phyloP scores from a whole-genome alignment of 2,329 filamentous ascomycete genomes.

The Nannizziopsis arthrosporioides region DNA sequence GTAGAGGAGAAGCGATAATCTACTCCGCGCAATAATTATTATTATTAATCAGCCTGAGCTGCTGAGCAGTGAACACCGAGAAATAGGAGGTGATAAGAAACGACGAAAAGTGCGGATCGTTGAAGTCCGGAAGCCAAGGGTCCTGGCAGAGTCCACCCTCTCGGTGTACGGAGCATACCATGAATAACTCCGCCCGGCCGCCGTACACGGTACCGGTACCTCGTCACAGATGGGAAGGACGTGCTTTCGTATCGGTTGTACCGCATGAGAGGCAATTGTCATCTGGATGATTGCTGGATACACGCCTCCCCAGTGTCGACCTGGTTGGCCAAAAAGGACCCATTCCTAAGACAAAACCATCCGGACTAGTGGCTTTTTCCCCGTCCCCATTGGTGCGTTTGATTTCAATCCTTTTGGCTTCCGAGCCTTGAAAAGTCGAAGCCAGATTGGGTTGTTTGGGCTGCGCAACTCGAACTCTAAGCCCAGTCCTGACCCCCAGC shows the following conservation, averaged over 20 bases:
- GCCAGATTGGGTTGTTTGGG: slow-evolving; percentile 12
- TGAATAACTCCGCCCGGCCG: slow-evolving; percentile 5
- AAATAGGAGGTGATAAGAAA: background rate
- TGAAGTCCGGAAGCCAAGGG: background rate
- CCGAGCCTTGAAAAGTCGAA: slow-evolving; percentile 7
- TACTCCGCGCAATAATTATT: no score
- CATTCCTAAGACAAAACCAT: slow-evolving; percentile 3
- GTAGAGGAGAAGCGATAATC: no score
- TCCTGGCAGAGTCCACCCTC: slow-evolving; percentile 5
- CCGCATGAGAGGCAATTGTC: slow-evolving; percentile 8
- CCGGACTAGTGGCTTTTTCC: slow-evolving; percentile 3
- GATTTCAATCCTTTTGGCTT: slow-evolving; percentile 9
- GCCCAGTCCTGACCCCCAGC: slow-evolving; percentile 4
- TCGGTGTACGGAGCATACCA: background rate
- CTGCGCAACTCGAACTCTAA: slow-evolving; percentile 10
- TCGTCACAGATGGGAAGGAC: background rate
- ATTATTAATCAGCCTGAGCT: no score
- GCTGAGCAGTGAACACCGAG: background rate
- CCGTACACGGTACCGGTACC: background rate
- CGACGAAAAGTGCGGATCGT: background rate
- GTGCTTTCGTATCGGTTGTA: slow-evolving; percentile 7
- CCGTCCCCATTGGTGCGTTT: slow-evolving; percentile 3
- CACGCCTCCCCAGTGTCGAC: slow-evolving; percentile 7
- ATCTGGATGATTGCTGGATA: slow-evolving; percentile 7
- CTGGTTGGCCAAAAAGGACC: slow-evolving; percentile 4